These are phyloP conservation scores for Xylogone sp. DNA, from an alignment of 2,329 filamentous ascomycete genomes.

Conservation along the genomic window DNA sequence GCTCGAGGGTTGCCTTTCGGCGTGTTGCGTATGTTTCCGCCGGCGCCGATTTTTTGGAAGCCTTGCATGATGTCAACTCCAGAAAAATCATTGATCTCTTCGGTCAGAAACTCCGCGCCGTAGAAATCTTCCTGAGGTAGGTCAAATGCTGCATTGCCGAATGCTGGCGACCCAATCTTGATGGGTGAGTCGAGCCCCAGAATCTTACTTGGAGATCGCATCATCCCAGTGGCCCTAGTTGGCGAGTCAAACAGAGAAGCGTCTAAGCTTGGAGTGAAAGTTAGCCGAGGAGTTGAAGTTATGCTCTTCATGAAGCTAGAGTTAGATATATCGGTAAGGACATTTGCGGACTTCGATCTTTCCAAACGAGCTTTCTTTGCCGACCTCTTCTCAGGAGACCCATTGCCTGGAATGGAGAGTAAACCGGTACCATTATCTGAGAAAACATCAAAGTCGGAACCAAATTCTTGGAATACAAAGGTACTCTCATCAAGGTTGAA, in stretches of 20 bases:
- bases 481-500: constrained; percentile 60
- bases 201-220: constrained; percentile 52
- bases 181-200: constrained; percentile 26
- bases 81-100: constrained; percentile 54
- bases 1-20: constrained; percentile 20
- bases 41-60: constrained; percentile 69
- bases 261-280: constrained; percentile 36
- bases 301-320: constrained; percentile 47
- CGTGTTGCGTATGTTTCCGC: constrained; percentile 29
- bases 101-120: constrained; percentile 50
- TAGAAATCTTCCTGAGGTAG: constrained; percentile 46
- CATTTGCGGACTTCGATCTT: constrained; percentile 58
- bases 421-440: constrained; percentile 36
- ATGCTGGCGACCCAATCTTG: constrained; percentile 18
- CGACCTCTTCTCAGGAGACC: constrained; percentile 66
- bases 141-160: constrained; percentile 19
- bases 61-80: constrained; percentile 71
- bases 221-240: constrained; percentile 51
- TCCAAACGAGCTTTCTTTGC: constrained; percentile 57
- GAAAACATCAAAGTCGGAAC: constrained; percentile 61
- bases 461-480: constrained; percentile 48
- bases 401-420: constrained; percentile 45
- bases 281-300: constrained; percentile 48
- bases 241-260: constrained; percentile 46
- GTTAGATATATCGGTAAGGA: constrained; percentile 51